Evolutionary conservation across 2,329 filamentous ascomycete species (phyloP), one percentile per base, ranked within the genome.

Genomic region (Ceratocystis harringtonii): DNA sequence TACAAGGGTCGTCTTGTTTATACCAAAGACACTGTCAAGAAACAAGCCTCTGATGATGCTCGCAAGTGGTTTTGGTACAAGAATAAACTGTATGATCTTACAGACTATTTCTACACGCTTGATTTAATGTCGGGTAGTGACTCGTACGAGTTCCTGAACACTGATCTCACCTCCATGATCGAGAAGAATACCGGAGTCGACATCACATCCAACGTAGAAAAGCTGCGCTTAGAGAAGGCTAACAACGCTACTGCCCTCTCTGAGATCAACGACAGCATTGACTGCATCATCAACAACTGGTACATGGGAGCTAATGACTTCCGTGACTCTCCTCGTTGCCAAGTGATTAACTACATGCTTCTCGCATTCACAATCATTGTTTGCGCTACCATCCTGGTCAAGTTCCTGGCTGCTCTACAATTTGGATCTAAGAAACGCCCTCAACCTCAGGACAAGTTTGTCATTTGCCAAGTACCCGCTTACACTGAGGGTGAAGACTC

Each of bases 401-500:
- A 97, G 76, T 99, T 99, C 77, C 74, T 99, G 72, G 86, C 94
- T 63, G 94, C 94, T 12, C 81, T 99, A 52, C 94, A 96, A 72
- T 89, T 99, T 68, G 92, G 92, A 58, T 91, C 91, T 4, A 96
- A 96, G 78, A 84, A 89, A 67, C 86, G 90, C 19, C 94, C 94
- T 2, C 82, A 88, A 5, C 88, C 91, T 45, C 94, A 97, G 75
- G 94, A 99, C 76, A 99, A 97, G 74, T 99, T 99, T 71, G 92
- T 99, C 71, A 97, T 99, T 70, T 97, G 94, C 76, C 91, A 96
- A 75, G 91, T 99, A 41, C 94, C 94, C 8, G 94, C 94, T 4
- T 99, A 99, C 73, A 99, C 94, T 0, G 94, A 99, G 78, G 94
- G 91, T 71, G 94, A 99, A 79, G 94, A 99, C 71, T 92, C 92